Evolutionary conservation across 495 filamentous ascomycete genomes (phyloP).

Genomic region (Penicillium tannophilum): DNA sequence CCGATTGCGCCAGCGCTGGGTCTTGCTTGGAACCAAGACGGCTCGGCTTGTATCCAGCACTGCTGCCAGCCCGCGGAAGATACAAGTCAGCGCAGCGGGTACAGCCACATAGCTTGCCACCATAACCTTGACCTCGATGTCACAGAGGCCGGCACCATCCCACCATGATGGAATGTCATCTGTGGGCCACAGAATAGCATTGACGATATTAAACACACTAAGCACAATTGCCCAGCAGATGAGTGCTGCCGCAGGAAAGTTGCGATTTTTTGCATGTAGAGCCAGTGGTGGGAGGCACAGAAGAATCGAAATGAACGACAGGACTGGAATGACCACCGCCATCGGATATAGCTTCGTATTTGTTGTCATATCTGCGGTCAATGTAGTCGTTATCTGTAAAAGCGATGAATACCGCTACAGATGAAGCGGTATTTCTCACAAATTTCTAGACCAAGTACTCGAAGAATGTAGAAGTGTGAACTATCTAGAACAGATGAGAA

Average conservation of each 20-base stretch:
- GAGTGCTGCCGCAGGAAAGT: slow-evolving; percentile 55
- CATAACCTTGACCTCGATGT: slow-evolving; percentile 74
- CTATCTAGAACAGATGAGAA: neutral
- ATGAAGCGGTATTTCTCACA: neutral
- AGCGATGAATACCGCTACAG: neutral
- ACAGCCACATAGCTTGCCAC: slow-evolving; percentile 64
- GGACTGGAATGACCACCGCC: slow-evolving; percentile 43
- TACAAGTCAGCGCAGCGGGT: slow-evolving; percentile 61
- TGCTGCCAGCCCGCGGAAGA: slow-evolving; percentile 73
- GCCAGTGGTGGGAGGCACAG: slow-evolving; percentile 50
- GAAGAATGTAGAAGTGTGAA: neutral
- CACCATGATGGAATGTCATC: slow-evolving; percentile 71
- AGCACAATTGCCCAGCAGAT: slow-evolving; percentile 64
- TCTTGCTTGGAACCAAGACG: slow-evolving; percentile 52
- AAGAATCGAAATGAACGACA: slow-evolving; percentile 59
- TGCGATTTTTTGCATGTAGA: slow-evolving; percentile 46
- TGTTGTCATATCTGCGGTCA: slow-evolving; percentile 3
- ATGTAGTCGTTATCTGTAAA: neutral
- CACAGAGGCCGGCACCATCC: slow-evolving; percentile 76
- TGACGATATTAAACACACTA: slow-evolving; percentile 72
- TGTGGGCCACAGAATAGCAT: slow-evolving; percentile 78
- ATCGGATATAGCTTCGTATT: slow-evolving; percentile 25
- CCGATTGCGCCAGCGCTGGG: slow-evolving; percentile 54
- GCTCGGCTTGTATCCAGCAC: slow-evolving; percentile 68
- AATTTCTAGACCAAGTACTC: neutral